Evolutionary conservation across 2,329 filamentous ascomycete genomes (phyloP).

Genomic region (Albophoma yamanashiensis): DNA sequence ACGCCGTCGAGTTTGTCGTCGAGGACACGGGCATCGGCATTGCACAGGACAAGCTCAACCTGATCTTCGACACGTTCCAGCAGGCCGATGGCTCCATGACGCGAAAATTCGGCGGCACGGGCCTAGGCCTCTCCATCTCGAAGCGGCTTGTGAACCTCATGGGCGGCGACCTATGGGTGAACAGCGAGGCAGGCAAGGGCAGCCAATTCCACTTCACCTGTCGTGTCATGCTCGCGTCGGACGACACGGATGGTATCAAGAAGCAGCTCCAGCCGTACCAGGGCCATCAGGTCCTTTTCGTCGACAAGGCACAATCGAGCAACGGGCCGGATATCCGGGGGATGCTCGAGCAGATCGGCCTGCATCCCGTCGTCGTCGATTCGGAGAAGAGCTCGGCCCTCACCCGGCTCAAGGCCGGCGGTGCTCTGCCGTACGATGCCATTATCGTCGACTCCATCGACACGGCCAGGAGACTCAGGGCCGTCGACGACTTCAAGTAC

Average conservation of each 20-base stretch:
- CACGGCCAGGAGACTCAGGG: slow-evolving; percentile 74
- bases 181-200: slow-evolving; percentile 81
- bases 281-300: slow-evolving; percentile 85
- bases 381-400: slow-evolving; percentile 56
- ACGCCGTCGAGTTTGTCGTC: slow-evolving; percentile 91
- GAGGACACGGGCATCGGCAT: slow-evolving; percentile 96
- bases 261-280: slow-evolving; percentile 84
- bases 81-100: slow-evolving; percentile 97
- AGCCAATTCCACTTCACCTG: slow-evolving; percentile 97
- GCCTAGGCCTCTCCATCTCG: slow-evolving; percentile 87
- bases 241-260: slow-evolving; percentile 66
- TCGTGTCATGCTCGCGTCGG: slow-evolving; percentile 72
- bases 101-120: slow-evolving; percentile 89
- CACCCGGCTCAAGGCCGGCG: slow-evolving; percentile 39
- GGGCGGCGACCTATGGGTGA: slow-evolving; percentile 94
- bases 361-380: slow-evolving; percentile 76
- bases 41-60: slow-evolving; percentile 83
- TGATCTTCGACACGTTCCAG: slow-evolving; percentile 98
- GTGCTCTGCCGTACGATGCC: slow-evolving; percentile 73
- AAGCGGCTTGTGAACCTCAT: slow-evolving; percentile 91
- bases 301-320: slow-evolving; percentile 79
- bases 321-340: slow-evolving; percentile 64
- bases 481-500: slow-evolving; percentile 94
- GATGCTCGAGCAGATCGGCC: slow-evolving; percentile 69
- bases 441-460: slow-evolving; percentile 92